Percentiles rank a stretch among this genome's conserved stretches.
These are phyloP conservation scores for Neonectria hederae DNA, from an alignment of 2,329 filamentous ascomycete species.

Conservation along the genomic window DNA sequence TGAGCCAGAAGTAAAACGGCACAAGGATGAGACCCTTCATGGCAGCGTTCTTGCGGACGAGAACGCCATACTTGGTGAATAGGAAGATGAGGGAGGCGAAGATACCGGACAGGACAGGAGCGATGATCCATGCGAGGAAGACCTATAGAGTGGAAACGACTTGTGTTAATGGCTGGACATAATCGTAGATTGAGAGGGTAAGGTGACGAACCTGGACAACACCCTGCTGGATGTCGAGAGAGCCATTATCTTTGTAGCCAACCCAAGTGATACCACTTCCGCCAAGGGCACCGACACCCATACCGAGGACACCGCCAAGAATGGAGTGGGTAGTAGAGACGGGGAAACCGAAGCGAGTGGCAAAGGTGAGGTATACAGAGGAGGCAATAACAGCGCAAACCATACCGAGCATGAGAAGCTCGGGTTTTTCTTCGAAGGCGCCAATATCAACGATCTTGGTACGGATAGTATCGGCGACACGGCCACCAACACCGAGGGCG, in stretches of 20 bases:
- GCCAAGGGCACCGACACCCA: slow-evolving; percentile 66
- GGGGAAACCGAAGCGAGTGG: slow-evolving; percentile 63
- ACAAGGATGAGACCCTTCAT: slow-evolving; percentile 62
- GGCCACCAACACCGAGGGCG: slow-evolving; percentile 67
- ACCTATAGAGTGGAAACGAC: slow-evolving; percentile 57
- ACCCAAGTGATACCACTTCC: slow-evolving; percentile 63
- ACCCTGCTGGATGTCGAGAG: slow-evolving; percentile 54
- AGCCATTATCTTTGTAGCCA: slow-evolving; percentile 52
- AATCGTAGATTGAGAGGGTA: not conserved
- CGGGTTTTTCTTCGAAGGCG: slow-evolving; percentile 58
- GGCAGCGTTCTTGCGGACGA: slow-evolving; percentile 62
- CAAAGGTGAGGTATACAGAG: slow-evolving; percentile 65
- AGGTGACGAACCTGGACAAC: slow-evolving; percentile 59
- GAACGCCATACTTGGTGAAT: slow-evolving; percentile 65
- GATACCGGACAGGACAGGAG: slow-evolving; percentile 62
- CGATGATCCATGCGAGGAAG: slow-evolving; percentile 69
- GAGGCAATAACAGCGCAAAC: slow-evolving; percentile 64
- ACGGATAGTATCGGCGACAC: slow-evolving; percentile 69
- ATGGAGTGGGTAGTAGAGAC: slow-evolving; percentile 71
- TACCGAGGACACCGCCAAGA: slow-evolving; percentile 67
- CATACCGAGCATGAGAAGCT: slow-evolving; percentile 67
- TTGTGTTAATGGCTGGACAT: slow-evolving; percentile 30
- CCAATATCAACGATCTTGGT: slow-evolving; percentile 64
- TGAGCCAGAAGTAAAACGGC: slow-evolving; percentile 67
- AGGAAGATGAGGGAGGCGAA: slow-evolving; percentile 66